Evolutionary conservation across 257 asterid genomes (phyloP), one percentile per base, ranked within the genome.

Genomic region (Plantago elongata): DNA sequence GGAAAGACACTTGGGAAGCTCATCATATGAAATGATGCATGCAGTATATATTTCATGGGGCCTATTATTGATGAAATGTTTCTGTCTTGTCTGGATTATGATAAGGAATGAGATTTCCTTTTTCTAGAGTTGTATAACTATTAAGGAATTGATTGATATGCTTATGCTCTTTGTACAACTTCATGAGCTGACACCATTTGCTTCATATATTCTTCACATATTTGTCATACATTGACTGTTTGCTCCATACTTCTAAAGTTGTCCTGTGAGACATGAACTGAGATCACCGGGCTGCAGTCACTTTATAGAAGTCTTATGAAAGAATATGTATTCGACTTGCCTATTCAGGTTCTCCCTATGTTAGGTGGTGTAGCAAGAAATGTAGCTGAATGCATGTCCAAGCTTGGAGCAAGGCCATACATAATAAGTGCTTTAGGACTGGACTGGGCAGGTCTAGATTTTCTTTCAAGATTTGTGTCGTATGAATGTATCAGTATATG

Each of bases 311-410:
- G 37, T 51, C 42, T 54, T 12, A 46, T 54, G 47, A 44, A 12
- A 44, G 43, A 14, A 11, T 65, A 14, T 51, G 50, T 63, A 8
- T 58, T 48, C 42, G 61, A 62, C 61, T 55, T 54, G 16, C 40
- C 46, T 63, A 47, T 79, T 71, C 87, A 93, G 99, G 84, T 93
- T 60, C 17, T 66, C 59, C 87, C 78, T 80, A 78, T 83, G 11
- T 69, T 80, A 57, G 97, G 97, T 49, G 99, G 99, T 69, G 97
- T 93, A 46, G 97, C 86, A 51, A 89, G 99, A 79, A 93, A 93
- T 71, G 81, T 93, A 63, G 99, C 90, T 5, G 97, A 92, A 60
- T 92, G 99, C 78, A 84, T 89, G 84, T 85, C 77, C n/a, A 93
- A 93, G 80, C 88, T 93, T 65, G 97, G 97, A 64, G 72, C 85